These are phyloP conservation scores for Acanthamoeba castellanii DNA, from an alignment of 208 protist genomes.

Conservation along the genomic window DNA sequence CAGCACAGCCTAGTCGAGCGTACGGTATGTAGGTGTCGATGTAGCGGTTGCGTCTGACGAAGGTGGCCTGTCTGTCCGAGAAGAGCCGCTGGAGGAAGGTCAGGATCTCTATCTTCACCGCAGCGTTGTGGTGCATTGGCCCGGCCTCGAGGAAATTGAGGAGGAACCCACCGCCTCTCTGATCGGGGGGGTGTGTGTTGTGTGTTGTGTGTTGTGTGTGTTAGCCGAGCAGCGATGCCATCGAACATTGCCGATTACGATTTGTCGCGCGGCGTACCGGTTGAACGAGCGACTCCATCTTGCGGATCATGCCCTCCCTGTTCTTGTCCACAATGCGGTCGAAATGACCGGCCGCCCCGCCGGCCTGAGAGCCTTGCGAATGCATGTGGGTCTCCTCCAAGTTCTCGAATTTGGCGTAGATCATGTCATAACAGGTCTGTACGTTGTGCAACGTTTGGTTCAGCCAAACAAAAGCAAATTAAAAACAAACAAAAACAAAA, in stretches of 20 bases:
- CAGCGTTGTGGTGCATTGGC: not conserved
- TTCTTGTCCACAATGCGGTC: not conserved
- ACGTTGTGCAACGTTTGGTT: not conserved
- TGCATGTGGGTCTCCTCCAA: not conserved
- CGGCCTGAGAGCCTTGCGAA: not conserved
- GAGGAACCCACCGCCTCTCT: not conserved
- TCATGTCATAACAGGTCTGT: constrained; percentile 23
- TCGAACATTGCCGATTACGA: too few relatives aligned
- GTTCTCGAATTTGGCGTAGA: constrained; percentile 32
- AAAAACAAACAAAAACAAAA: not conserved
- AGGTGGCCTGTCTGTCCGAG: not conserved
- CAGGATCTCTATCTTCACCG: constrained; percentile 60
- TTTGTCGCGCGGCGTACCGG: not conserved
- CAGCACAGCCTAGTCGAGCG: not conserved
- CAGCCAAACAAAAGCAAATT: not conserved
- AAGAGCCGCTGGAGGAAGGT: constrained; percentile 19
- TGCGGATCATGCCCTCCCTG: not conserved
- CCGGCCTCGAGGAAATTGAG: not conserved
- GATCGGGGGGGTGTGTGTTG: too few relatives aligned
- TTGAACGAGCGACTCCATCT: not conserved
- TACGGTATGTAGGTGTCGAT: constrained; percentile 54
- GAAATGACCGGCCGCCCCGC: not conserved
- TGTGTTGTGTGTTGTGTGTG: not conserved
- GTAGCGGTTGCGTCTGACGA: constrained; percentile 41
- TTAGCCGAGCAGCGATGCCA: too few relatives aligned